These are phyloP conservation scores for Coprinellus micaceus DNA, from an alignment of 768 basidiomycete species.

Conservation along the genomic window DNA sequence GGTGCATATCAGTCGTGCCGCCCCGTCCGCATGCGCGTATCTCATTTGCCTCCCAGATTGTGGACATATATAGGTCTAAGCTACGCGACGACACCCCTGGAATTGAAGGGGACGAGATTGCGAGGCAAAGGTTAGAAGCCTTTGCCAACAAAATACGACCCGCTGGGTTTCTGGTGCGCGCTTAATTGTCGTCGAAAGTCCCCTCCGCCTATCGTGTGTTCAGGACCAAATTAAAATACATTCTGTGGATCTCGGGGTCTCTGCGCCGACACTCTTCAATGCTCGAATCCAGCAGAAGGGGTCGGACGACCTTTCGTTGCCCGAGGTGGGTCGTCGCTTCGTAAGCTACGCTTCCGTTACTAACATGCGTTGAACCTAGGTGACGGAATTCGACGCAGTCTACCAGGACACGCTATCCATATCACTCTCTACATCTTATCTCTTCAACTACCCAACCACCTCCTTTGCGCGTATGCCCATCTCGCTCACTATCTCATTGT, in stretches of 20 bases:
- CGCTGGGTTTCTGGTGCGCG: constrained; percentile 58
- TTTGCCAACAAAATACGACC: constrained; percentile 80
- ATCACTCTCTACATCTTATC: constrained; percentile 77
- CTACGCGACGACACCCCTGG: constrained; percentile 68
- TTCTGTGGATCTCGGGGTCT: constrained; percentile 75
- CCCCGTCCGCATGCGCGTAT: not conserved
- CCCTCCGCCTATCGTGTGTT: not conserved
- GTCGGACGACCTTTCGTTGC: constrained; percentile 15
- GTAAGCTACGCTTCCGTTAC: constrained; percentile 5
- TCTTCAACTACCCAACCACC: constrained; percentile 80
- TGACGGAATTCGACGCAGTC: constrained; percentile 77
- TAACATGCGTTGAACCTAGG: constrained; percentile 36
- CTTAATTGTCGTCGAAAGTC: no score
- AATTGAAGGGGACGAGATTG: constrained; percentile 77
- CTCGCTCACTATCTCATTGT: constrained; percentile 74
- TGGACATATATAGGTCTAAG: constrained; percentile 73
- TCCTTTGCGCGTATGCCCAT: constrained; percentile 83
- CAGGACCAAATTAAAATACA: constrained; percentile 87
- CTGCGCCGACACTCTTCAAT: constrained; percentile 74
- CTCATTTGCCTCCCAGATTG: constrained; percentile 40
- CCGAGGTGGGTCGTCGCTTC: constrained; percentile 12
- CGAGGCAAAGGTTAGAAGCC: constrained; percentile 71
- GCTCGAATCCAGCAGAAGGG: constrained; percentile 44
- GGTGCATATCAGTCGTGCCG: constrained; percentile 36
- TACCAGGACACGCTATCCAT: constrained; percentile 84